Conservation (phyloP, 306 rosid species). For the Corylus avellana region DNA sequence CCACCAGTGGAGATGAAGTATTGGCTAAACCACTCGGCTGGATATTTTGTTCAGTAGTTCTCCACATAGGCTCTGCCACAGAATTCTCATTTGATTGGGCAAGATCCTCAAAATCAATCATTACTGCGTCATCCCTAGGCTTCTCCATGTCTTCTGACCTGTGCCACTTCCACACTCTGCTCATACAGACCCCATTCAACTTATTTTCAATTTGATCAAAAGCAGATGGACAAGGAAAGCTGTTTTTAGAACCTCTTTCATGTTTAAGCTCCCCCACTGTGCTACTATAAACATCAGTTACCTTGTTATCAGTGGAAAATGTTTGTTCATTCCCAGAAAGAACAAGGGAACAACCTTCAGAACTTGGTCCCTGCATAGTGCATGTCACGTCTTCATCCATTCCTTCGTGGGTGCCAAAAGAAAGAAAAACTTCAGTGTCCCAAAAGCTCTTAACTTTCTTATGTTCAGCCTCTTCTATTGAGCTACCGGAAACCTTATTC, state of each 20-base stretch:
- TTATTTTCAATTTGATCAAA: conserved; percentile 26
- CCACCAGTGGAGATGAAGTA: conserved; percentile 26
- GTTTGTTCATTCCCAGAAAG: conserved; percentile 19
- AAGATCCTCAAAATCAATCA: conserved; percentile 9
- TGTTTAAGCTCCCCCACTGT: conserved; percentile 25
- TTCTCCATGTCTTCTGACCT: conserved; percentile 4
- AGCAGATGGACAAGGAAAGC: conserved; percentile 5
- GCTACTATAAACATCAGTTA: conserved; percentile 19
- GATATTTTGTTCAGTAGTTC: conserved; percentile 26
- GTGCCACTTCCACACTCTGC: conserved; percentile 21
- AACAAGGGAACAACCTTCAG: conserved; percentile 26
- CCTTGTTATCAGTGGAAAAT: conserved; percentile 10
- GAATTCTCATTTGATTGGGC: conserved; percentile 21
- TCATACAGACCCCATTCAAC: not conserved
- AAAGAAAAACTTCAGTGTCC: conserved; percentile 35
- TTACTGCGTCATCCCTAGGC: conserved; percentile 1
- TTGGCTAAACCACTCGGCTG: conserved; percentile 25
- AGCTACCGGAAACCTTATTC: conserved; percentile 32
- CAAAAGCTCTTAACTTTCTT: conserved; percentile 43
- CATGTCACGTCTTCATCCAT: conserved; percentile 28
- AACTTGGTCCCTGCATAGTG: conserved; percentile 9
- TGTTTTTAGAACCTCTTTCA: conserved; percentile 23
- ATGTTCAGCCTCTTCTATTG: conserved; percentile 33
- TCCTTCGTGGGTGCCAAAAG: conserved; percentile 32
- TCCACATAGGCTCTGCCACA: conserved; percentile 26